Evolutionary conservation across 345 rosid genomes (phyloP).

Genomic region (Litchi chinensis): DNA sequence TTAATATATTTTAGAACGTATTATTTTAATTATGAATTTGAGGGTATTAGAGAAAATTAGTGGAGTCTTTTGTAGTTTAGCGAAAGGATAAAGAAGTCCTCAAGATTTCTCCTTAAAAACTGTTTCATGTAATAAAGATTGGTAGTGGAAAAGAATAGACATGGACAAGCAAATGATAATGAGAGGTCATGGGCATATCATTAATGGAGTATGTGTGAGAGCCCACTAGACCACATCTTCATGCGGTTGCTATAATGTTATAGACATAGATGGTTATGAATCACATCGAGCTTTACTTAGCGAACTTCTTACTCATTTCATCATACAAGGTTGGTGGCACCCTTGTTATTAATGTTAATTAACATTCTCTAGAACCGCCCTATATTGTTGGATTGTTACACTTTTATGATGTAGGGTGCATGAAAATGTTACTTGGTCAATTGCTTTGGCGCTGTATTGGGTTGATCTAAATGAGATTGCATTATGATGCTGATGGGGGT

Average conservation of each 20-base stretch:
- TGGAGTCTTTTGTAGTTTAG: neutral
- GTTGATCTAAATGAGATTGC: no score
- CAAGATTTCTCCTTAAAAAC: neutral
- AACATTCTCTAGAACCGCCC: no score
- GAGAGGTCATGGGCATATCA: constrained; percentile 16
- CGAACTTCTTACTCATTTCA: neutral
- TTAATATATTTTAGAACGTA: no score
- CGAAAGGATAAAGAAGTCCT: neutral
- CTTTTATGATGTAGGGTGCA: no score
- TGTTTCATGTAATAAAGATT: neutral
- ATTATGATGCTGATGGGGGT: no score
- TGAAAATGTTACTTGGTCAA: no score
- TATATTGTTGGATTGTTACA: no score
- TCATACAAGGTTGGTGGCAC: no score
- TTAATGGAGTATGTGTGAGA: constrained; percentile 23
- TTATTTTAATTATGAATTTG: neutral
- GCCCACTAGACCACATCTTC: constrained; percentile 22
- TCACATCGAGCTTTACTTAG: neutral
- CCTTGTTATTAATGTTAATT: no score
- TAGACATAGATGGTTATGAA: neutral
- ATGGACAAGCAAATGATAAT: constrained; percentile 3
- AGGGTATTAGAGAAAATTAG: neutral
- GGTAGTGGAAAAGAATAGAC: neutral
- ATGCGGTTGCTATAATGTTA: neutral
- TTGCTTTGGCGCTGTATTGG: no score